Conservation (phyloP, 2,329 filamentous ascomycete species). For the Metarhizium rileyi region DNA sequence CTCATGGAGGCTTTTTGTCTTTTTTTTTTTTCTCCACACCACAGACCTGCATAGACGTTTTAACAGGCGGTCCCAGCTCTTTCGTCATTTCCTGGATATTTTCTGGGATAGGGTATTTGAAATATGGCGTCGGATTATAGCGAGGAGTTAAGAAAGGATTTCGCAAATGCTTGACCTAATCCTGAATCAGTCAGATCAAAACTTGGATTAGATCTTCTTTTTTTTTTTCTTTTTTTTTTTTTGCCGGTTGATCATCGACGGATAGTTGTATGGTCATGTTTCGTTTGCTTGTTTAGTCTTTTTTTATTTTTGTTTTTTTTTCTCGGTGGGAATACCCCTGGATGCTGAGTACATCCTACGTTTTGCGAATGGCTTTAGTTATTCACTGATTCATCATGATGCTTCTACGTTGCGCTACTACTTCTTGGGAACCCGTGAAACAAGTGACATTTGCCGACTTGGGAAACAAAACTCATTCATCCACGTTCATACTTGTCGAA, state of each 20-base stretch:
- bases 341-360: background rate
- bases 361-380: background rate
- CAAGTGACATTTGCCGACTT: too few species aligned
- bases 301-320: background rate
- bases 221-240: too few species aligned
- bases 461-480: too few species aligned
- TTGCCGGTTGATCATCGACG: background rate
- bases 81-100: background rate
- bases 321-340: constrained; percentile 1
- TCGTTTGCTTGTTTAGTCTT: background rate
- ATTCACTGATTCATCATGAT: too few species aligned
- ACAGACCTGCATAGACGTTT: background rate
- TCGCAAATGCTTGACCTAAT: background rate
- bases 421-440: too few species aligned
- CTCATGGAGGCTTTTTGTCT: background rate
- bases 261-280: background rate
- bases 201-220: too few species aligned
- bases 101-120: background rate
- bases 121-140: background rate
- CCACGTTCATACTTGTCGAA: too few species aligned
- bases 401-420: too few species aligned
- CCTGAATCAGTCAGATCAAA: background rate
- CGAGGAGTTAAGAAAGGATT: constrained; percentile 1
- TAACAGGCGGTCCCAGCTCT: too few species aligned
- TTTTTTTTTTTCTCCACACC: background rate